phyloP scores from a whole-genome alignment of 2,329 filamentous ascomycete genomes.

The Cladosporium sp. region DNA sequence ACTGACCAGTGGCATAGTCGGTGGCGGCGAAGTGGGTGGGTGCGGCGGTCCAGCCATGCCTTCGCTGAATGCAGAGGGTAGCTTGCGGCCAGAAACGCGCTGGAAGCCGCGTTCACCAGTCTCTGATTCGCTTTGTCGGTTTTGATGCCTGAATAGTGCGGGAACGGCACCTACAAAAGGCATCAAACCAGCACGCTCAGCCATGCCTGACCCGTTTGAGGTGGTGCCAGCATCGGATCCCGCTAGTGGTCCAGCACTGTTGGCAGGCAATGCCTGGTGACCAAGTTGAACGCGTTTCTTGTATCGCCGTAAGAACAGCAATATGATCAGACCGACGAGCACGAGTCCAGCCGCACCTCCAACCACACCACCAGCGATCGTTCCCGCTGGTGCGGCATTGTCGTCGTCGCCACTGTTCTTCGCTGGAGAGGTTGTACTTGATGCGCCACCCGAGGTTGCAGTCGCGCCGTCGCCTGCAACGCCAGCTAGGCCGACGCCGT shows the following conservation, averaged over 20 bases:
- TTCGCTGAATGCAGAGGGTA: conserved; percentile 46
- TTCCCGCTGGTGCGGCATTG: conserved; percentile 42
- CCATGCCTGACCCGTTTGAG: conserved; percentile 35
- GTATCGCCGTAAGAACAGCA: conserved; percentile 53
- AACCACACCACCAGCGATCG: conserved; percentile 59
- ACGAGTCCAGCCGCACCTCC: conserved; percentile 57
- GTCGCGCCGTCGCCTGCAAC: conserved; percentile 6
- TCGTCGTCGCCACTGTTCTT: conserved; percentile 14
- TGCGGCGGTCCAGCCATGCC: conserved; percentile 39
- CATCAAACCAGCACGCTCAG: conserved; percentile 35
- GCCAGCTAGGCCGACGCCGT: conserved; percentile 5
- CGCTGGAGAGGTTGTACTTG: conserved; percentile 7
- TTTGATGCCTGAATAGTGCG: conserved; percentile 32
- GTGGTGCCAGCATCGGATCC: conserved; percentile 13
- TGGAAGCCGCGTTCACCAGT: conserved; percentile 42
- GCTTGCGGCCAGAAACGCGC: conserved; percentile 45
- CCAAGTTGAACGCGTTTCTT: conserved; percentile 30
- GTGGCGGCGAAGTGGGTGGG: conserved; percentile 8
- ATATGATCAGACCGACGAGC: conserved; percentile 46
- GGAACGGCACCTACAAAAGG: conserved; percentile 36
- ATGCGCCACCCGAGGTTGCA: background rate
- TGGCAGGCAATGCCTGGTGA: conserved; percentile 25
- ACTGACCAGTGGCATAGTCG: conserved; percentile 16
- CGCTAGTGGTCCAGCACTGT: conserved; percentile 13
- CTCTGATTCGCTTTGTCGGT: conserved; percentile 24